Base-by-base conservation (phyloP, 2,329 filamentous ascomycete genomes). In the Aspergillus sergii region DNA sequence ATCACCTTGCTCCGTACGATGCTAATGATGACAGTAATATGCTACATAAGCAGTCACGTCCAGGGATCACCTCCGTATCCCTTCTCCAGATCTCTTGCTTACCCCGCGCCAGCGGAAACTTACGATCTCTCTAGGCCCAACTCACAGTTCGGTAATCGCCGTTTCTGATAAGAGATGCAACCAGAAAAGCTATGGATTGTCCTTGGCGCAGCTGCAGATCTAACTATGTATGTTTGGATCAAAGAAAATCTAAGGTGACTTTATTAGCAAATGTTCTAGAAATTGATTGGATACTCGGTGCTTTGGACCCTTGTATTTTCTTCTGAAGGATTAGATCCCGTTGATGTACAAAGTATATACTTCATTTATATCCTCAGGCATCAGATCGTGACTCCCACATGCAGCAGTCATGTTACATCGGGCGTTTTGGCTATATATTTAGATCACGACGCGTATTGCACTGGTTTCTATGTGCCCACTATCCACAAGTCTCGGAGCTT, bases 81-180 rank as follows among this genome's bases (percentile, higher is more conserved):
- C 58, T 30, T 50, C 46, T 60, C 62, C 62, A 57, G 53, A 57
- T 57, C 34, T 56, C 26, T 32, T 14, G 19, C 23, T 34, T 61
- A 59, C 59, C 59, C 59, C 62, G 39, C 62, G 43, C 28, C 50
- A 30, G 51, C 62, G 62, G 62, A 56, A 64, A 64, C 62, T 53
- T 64, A 62, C 62, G 62, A 45, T 57, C 39, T 32, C 32, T 32
- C 46, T 43, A 39, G 34, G 16, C 21, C 41, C 34, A 41, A 43
- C 57, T 43, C 55, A 57, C 48, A 34, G 16, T 34, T 46, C 62
- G 62, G 59, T 46, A 59, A 64, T 64, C 62, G 58, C 59, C 62
- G 62, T 41, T 45, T 58, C 54, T 45, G 21, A 57, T 63, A 55
- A 55, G 51, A 9, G n/a, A 36, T 54, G 7, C 46, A 19, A 30